Base-by-base conservation (phyloP, 257 asterid genomes). In the Dorcoceras hygrometricum region DNA sequence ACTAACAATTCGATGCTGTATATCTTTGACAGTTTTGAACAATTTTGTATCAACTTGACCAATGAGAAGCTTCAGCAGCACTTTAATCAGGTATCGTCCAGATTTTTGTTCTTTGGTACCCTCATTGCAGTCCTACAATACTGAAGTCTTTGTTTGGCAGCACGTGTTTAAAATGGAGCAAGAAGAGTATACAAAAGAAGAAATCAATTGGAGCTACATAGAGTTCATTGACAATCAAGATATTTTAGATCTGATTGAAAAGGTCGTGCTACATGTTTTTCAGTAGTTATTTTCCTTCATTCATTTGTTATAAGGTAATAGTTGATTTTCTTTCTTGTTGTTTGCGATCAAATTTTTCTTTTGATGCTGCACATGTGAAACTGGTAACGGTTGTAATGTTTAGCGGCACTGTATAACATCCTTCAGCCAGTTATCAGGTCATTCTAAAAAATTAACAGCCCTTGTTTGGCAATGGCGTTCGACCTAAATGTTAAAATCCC, bases 111-210 rank as follows among this genome's bases (percentile, higher is more conserved):
- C 54, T 65, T 57, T 62, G 57, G 26, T 23, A 22, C 39, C 48
- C 36, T 67, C 70, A 31, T 56, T 63, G 54, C 73, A 36, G 59
- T 50, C 62, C 32, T 62, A 14, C 78, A 62, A 68, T 70, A 62
- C 55, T 63, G 43, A 59, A 62, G 56, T 28, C 66, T 57, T 79
- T 66, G 36, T 69, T 78, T 77, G 77, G 68, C 92, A 94, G 99
- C 99, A 94, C 48, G 99, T 94, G 67, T 94, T 94, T 77, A 94
- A 94, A 85, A 94, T 88, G 97, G 99, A 94, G 89, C 99, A 94
- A 89, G 99, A 94, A 81, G 99, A 93, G 83, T 93, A 93, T 65
- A 93, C 96, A 6, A 94, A 88, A 80, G 99, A 94, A 87, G 96
- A 94, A 80, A 94, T 94, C 69, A 78, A 90, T 81, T 94, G 97